These are phyloP conservation scores for Fusarium stilboides DNA, from an alignment of 2,329 filamentous ascomycete species.

Conservation along the genomic window DNA sequence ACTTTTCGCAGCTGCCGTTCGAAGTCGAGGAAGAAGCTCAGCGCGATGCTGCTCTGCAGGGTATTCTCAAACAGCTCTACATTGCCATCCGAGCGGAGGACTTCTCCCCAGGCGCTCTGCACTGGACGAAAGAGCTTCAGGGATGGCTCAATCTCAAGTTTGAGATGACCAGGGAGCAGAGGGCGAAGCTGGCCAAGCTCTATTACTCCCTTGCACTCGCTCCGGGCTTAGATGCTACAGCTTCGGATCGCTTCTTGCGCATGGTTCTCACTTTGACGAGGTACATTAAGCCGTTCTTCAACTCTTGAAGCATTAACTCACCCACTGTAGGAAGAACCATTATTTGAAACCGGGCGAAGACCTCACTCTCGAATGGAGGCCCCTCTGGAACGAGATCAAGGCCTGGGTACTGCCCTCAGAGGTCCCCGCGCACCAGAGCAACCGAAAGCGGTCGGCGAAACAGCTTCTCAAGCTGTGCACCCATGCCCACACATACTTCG, in stretches of 20 bases:
- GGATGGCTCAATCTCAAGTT: conserved; percentile 98
- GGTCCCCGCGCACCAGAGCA: conserved; percentile 75
- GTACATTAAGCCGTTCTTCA: conserved; percentile 65
- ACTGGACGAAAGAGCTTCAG: conserved; percentile 97
- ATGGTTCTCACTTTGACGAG: conserved; percentile 98
- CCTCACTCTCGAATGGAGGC: conserved; percentile 92
- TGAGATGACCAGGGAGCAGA: conserved; percentile 88
- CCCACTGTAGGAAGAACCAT: conserved; percentile 82
- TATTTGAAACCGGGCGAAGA: conserved; percentile 94
- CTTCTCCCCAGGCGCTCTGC: conserved; percentile 91
- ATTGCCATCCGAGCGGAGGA: conserved; percentile 93
- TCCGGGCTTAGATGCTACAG: conserved; percentile 85
- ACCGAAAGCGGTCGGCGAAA: conserved; percentile 70
- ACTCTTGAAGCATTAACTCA: conserved; percentile 28
- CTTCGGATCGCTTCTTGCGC: conserved; percentile 91
- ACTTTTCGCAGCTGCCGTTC: conserved; percentile 92
- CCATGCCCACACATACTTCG: conserved; percentile 93
- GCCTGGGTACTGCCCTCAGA: conserved; percentile 90
- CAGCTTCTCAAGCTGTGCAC: conserved; percentile 89
- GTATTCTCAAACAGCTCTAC: conserved; percentile 94
- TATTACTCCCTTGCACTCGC: conserved; percentile 96
- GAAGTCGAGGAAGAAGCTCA: conserved; percentile 84
- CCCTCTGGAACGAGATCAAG: conserved; percentile 93
- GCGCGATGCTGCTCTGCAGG: conserved; percentile 83
- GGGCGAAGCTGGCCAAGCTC: conserved; percentile 87